Conservation (phyloP, 2,329 filamentous ascomycete genomes). For the Trichothecium roseum region DNA sequence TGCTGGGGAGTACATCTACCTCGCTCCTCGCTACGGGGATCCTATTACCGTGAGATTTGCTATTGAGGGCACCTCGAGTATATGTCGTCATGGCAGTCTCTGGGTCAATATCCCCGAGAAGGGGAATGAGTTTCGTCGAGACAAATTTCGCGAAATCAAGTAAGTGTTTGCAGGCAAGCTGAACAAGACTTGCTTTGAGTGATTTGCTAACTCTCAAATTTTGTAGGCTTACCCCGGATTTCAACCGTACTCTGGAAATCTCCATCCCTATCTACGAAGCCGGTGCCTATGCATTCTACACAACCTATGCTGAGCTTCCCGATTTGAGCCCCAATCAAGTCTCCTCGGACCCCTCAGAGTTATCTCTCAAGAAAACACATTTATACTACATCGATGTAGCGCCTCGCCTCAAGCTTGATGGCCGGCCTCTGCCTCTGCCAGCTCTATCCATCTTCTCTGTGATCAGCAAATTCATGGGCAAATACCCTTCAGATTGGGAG, state of each 20-base stretch:
- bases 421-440: conserved; percentile 66
- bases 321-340: conserved; percentile 33
- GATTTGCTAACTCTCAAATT: conserved; percentile 4
- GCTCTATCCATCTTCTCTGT: conserved; percentile 87
- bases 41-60: conserved; percentile 77
- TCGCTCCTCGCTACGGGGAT: conserved; percentile 63
- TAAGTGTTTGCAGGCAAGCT: conserved; percentile 47
- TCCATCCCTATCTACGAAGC: conserved; percentile 75
- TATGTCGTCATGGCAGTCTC: conserved; percentile 86
- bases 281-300: conserved; percentile 90
- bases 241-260: conserved; percentile 84
- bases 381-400: conserved; percentile 91
- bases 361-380: conserved; percentile 53
- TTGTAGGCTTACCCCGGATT: conserved; percentile 72
- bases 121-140: conserved; percentile 65
- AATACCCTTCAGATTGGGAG: conserved; percentile 83
- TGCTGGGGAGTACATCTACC: conserved; percentile 80
- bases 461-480: conserved; percentile 97
- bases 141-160: conserved; percentile 82
- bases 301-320: conserved; percentile 81
- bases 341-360: conserved; percentile 15
- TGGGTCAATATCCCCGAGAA: conserved; percentile 91
- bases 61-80: conserved; percentile 89
- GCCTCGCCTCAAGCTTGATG: conserved; percentile 66
- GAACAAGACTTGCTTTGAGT: too few relatives aligned